A percentile compares a stretch with the other conserved stretches of the same genome.
Evolutionary conservation across 495 filamentous ascomycete species (phyloP).

Genomic region (Eremomyces bilateralis): DNA sequence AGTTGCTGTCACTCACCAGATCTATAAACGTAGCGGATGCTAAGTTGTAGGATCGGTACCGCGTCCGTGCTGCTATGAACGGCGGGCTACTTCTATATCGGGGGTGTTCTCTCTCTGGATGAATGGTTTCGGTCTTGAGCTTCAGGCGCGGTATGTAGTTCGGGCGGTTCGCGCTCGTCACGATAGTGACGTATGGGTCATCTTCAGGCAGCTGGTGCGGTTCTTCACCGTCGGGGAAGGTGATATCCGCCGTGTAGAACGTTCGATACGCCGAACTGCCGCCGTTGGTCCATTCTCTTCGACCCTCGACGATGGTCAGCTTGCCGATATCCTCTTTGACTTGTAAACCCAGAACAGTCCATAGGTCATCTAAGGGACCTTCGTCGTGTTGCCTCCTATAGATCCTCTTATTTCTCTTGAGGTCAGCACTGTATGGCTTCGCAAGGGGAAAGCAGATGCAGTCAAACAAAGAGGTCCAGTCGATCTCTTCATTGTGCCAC

Average conservation of each 20-base stretch:
- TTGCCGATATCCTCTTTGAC: slow-evolving; percentile 37
- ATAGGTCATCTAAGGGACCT: slow-evolving; percentile 58
- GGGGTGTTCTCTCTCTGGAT: slow-evolving; percentile 8
- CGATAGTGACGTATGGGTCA: slow-evolving; percentile 4
- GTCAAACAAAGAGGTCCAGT: slow-evolving; percentile 52
- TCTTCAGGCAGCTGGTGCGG: slow-evolving; percentile 2
- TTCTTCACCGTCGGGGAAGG: slow-evolving; percentile 19
- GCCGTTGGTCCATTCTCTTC: slow-evolving; percentile 45
- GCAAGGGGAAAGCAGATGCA: slow-evolving; percentile 37
- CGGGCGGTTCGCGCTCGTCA: slow-evolving; percentile 8
- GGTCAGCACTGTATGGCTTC: slow-evolving; percentile 15
- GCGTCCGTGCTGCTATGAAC: slow-evolving; percentile 13
- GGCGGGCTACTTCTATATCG: slow-evolving; percentile 1
- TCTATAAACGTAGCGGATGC: slow-evolving; percentile 13
- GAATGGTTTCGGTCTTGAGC: slow-evolving; percentile 5
- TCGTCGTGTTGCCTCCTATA: slow-evolving; percentile 51
- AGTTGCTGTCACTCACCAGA: slow-evolving; percentile 13
- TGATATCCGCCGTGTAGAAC: slow-evolving; percentile 41
- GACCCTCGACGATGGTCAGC: slow-evolving; percentile 43
- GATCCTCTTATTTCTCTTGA: slow-evolving; percentile 20
- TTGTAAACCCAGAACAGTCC: slow-evolving; percentile 44
- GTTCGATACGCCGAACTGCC: slow-evolving; percentile 40
- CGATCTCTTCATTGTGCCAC: slow-evolving; percentile 39
- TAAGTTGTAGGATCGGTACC: slow-evolving; percentile 12
- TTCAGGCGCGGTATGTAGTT: slow-evolving; percentile 6